These are phyloP conservation scores for Moelleriella libera DNA, from an alignment of 2,329 filamentous ascomycete species.

Conservation along the genomic window DNA sequence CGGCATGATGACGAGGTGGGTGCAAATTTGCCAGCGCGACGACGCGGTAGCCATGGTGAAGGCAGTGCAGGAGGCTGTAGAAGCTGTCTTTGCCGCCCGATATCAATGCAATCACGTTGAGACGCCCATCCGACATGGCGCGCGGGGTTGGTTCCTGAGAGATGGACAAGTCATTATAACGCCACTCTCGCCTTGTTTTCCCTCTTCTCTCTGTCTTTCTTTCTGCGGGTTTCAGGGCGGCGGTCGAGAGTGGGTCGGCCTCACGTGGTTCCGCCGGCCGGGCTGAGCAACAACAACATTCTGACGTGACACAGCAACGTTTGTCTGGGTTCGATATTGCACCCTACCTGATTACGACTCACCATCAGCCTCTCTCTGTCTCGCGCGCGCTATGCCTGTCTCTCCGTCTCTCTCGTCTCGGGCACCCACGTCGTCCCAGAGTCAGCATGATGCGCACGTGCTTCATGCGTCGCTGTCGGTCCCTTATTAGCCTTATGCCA, in stretches of 20 bases:
- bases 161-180: too few species aligned
- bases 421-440: too few species aligned
- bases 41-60: conserved; percentile 70
- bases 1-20: conserved; percentile 18
- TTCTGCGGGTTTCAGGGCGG: neutral
- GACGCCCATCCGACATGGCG: conserved; percentile 25
- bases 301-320: too few species aligned
- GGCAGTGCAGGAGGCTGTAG: conserved; percentile 82
- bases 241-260: neutral
- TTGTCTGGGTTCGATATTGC: too few species aligned
- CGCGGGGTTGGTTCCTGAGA: too few species aligned
- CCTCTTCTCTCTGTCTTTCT: neutral
- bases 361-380: too few species aligned
- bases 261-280: neutral
- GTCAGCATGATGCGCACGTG: too few species aligned
- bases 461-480: neutral
- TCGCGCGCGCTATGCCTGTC: too few species aligned
- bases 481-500: neutral
- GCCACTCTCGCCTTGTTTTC: too few species aligned
- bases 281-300: too few species aligned
- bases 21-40: conserved; percentile 84
- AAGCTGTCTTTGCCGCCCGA: conserved; percentile 97
- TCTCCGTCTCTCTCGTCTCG: too few species aligned
- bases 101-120: conserved; percentile 80
- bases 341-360: too few species aligned